Conservation (phyloP, 169 alveolate genomes). For the Plasmodium gallinaceum region DNA sequence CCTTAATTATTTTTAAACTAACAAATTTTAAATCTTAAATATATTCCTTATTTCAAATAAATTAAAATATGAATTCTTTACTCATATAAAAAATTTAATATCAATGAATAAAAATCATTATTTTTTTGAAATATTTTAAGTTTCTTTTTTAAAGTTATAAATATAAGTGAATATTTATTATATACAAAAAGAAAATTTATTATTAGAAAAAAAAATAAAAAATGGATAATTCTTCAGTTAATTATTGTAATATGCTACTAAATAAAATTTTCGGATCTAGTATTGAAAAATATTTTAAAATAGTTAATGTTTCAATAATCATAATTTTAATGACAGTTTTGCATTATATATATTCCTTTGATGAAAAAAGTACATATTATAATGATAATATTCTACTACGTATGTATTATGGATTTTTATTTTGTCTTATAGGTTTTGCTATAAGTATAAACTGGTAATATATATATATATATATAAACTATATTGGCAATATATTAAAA, state of each 20-base stretch:
- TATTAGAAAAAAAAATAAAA: too few species aligned
- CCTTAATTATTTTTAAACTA: too few species aligned
- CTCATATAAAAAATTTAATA: too few species aligned
- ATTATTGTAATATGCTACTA: background rate
- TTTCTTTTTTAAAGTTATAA: too few species aligned
- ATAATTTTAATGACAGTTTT: conserved; percentile 29
- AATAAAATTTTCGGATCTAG: conserved; percentile 43
- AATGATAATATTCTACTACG: conserved; percentile 12
- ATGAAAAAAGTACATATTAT: conserved; percentile 1
- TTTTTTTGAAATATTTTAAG: too few species aligned
- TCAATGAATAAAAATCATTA: too few species aligned
- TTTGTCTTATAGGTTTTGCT: conserved; percentile 50
- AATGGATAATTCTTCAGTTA: background rate
- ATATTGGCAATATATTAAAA: background rate
- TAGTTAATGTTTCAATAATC: conserved; percentile 20
- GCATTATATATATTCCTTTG: conserved; percentile 30
- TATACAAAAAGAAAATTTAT: too few species aligned
- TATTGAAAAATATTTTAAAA: conserved; percentile 45
- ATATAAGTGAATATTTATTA: too few species aligned
- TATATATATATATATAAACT: background rate
- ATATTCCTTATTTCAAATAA: too few species aligned
- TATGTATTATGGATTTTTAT: conserved; percentile 69
- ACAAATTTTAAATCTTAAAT: too few species aligned
- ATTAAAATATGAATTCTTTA: too few species aligned
- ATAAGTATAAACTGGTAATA: conserved; percentile 65